Evolutionary conservation across 306 rosid species (phyloP).

Genomic region (Dryas drummondii): DNA sequence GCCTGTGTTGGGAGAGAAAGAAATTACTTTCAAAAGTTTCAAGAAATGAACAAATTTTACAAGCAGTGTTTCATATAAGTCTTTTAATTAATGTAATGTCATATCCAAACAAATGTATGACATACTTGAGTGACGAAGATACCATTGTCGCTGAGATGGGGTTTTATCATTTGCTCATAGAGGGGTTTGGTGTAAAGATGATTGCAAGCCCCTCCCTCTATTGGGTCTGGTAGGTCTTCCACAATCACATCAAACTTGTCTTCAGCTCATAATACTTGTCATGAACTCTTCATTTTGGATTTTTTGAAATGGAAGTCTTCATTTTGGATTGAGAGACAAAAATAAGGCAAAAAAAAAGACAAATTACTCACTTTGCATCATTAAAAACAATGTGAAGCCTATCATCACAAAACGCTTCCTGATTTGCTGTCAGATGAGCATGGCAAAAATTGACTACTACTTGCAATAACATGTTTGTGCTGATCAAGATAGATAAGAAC

Average conservation of each 20-base stretch:
- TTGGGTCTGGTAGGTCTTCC: conserved; percentile 37
- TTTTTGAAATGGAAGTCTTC: background rate
- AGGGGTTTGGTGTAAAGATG: conserved; percentile 31
- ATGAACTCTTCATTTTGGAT: too few species aligned
- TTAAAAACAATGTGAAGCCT: conserved; percentile 30
- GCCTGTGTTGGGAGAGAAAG: conserved; percentile 12
- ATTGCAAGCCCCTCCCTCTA: conserved; percentile 43
- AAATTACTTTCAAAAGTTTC: background rate
- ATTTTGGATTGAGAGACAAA: background rate
- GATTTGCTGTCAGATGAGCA: conserved; percentile 25
- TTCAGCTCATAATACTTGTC: background rate
- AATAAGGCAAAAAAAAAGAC: background rate
- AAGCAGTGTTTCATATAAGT: too few species aligned
- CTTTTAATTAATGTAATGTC: too few species aligned
- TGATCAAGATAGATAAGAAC: too few species aligned
- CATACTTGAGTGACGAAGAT: too few species aligned
- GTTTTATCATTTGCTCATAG: conserved; percentile 28
- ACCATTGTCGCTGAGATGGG: too few species aligned
- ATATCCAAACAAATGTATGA: too few species aligned
- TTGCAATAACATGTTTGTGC: conserved; percentile 1
- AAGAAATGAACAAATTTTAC: background rate
- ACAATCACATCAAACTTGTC: conserved; percentile 38
- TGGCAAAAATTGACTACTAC: conserved; percentile 33
- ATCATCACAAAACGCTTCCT: conserved; percentile 21
- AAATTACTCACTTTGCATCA: conserved; percentile 22